Conservation (phyloP, 371 early-diverging fungal genomes). For the Dichotomocladium elegans region DNA sequence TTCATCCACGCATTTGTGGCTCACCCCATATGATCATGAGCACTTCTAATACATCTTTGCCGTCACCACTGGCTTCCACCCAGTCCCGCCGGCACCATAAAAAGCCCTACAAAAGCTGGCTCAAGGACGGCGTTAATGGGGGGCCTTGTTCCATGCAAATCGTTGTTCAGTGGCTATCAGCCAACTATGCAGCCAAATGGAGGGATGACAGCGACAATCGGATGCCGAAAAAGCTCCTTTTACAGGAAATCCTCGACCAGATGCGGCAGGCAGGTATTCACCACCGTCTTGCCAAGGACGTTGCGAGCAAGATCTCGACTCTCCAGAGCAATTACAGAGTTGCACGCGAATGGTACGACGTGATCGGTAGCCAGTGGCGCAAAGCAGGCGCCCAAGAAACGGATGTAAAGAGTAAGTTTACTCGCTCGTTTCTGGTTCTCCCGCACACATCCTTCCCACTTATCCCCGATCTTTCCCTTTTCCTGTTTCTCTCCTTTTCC, state of each 20-base stretch:
- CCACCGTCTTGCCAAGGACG: constrained; percentile 47
- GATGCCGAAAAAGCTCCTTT: constrained; percentile 40
- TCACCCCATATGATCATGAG: not conserved
- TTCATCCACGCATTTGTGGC: not conserved
- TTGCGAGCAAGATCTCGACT: constrained; percentile 45
- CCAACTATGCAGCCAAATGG: constrained; percentile 44
- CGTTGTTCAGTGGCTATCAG: constrained; percentile 40
- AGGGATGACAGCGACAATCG: constrained; percentile 36
- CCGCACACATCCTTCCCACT: no score
- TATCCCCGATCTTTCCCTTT: no score
- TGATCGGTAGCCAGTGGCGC: constrained; percentile 31
- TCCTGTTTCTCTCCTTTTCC: no score
- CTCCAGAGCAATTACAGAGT: constrained; percentile 42
- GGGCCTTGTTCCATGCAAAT: constrained; percentile 47
- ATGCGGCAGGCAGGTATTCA: constrained; percentile 43
- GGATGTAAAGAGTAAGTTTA: constrained; percentile 8
- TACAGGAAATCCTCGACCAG: constrained; percentile 41
- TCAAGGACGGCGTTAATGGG: constrained; percentile 46
- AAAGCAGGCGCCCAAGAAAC: constrained; percentile 36
- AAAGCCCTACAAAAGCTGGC: constrained; percentile 47
- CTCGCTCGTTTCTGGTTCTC: no score
- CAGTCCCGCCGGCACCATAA: constrained; percentile 11
- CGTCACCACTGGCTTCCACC: not conserved
- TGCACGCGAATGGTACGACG: constrained; percentile 47
- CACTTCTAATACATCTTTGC: not conserved